Evolutionary conservation across 192 early-diverging fungal species (phyloP), one percentile per base, ranked within the genome.

Genomic region (Backusella psychrophila): DNA sequence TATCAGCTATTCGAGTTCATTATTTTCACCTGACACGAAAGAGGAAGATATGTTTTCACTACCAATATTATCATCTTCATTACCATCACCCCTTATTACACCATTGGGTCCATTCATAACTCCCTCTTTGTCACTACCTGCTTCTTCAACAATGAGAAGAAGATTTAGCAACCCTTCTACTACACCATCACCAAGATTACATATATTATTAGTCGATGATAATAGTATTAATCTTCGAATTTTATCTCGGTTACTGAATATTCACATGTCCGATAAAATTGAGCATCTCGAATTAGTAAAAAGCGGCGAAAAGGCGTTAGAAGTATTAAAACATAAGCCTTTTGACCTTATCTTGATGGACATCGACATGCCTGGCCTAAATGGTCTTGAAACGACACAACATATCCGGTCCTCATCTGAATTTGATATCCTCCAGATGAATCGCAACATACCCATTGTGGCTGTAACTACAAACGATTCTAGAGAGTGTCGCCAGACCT

Each of bases 331-430:
- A 9, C 69, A 76, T 67, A 75, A 80, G 31, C 69, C 80, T 26
- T 89, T 87, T 75, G 91, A 92, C 78, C 69, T 89, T 5, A 80
- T 92, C 41, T 83, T 92, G 15, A 87, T 92, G 79, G 91, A 92
- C 70, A 92, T 92, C 77, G 90, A 92, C 73, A 91, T 91, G 90
- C 56, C 91, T 11, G 82, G 79, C 26, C 73, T 92, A 36, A 88
- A 85, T 49, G 91, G 91, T 52, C 82, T 90, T 34, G 86, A 90
- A 77, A 91, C 91, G 26, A 85, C 90, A 19, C 73, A 77, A n/a
- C 81, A 79, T 29, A 90, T 92, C 41, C 90, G 89, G 56, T 34
- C 42, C 21, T 77, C 66, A 41, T 80, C 56, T 49, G 56, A 77
- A 39, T 53, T 78, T 52, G 49, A 79, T 72, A 79, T 90, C 31